A percentile compares a stretch with the other conserved stretches of the same genome.
Evolutionary conservation across 352 stramenopile species (phyloP).

Genomic region (Thraustochytrium striatum): DNA sequence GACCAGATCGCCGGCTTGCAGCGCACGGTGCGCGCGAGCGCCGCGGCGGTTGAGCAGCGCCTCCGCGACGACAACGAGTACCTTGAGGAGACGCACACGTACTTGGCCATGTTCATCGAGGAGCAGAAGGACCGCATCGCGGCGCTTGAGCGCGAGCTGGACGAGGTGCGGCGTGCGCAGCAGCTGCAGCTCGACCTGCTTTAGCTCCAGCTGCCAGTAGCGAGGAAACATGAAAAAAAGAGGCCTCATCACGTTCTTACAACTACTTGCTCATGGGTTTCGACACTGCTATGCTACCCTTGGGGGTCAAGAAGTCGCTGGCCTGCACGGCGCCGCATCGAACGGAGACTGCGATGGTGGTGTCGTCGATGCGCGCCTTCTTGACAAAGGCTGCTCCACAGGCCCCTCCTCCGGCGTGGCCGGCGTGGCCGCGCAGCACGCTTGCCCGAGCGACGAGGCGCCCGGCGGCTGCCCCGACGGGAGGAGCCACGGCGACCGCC

Average conservation of each 20-base stretch:
- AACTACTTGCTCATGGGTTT: neutral
- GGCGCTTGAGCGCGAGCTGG: neutral
- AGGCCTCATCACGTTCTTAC: neutral
- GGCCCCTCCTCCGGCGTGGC: no score
- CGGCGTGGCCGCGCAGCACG: no score
- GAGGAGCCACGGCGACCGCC: neutral
- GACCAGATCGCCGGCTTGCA: neutral
- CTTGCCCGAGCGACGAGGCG: no score
- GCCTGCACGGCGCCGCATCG: neutral
- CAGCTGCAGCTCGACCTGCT: neutral
- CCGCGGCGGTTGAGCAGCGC: neutral
- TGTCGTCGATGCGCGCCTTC: neutral
- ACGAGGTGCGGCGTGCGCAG: neutral
- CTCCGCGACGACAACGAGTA: constrained; percentile 35
- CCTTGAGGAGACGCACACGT: constrained; percentile 32
- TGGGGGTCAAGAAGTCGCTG: neutral
- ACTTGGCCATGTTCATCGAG: constrained; percentile 31
- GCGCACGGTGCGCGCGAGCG: neutral
- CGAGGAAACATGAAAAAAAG: neutral
- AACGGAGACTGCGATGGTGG: neutral
- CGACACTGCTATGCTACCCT: neutral
- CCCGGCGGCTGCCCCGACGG: no score
- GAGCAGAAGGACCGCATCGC: constrained; percentile 19
- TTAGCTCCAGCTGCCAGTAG: neutral
- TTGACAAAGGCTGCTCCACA: neutral